phyloP scores from a whole-genome alignment of 2,329 filamentous ascomycete genomes.

The Trichoderma guizhouense region DNA sequence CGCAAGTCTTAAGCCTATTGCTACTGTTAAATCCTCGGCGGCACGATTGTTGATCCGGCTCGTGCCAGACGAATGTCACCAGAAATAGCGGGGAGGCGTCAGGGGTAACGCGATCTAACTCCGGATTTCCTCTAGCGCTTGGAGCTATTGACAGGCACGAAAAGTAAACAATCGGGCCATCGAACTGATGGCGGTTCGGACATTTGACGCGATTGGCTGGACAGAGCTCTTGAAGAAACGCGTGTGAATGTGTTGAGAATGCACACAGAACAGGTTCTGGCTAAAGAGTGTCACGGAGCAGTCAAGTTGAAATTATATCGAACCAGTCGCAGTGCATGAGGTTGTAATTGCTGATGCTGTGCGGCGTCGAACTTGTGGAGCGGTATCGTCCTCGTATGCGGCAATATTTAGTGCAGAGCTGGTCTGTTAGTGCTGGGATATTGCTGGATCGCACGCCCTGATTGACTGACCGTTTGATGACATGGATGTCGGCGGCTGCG shows the following conservation, averaged over 20 bases:
- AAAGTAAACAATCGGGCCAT: background rate
- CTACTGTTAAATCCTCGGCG: background rate
- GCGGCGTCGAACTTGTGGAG: too few species aligned
- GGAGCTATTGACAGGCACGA: background rate
- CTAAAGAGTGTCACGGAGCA: background rate
- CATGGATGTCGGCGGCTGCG: background rate
- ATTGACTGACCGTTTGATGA: background rate
- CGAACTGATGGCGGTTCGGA: background rate
- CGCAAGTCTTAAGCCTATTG: background rate
- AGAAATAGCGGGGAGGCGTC: background rate
- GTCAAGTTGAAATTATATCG: too few species aligned
- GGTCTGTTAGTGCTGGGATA: too few species aligned
- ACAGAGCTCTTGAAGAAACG: background rate
- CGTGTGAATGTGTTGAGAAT: background rate
- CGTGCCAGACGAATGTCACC: background rate
- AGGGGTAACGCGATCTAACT: background rate
- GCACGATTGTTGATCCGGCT: background rate
- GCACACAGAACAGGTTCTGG: background rate
- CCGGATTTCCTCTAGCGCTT: background rate
- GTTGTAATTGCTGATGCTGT: too few species aligned
- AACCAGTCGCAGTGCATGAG: too few species aligned
- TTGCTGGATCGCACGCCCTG: background rate
- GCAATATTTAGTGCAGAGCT: too few species aligned
- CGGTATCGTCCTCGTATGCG: too few species aligned
- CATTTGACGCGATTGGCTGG: background rate